phyloP scores from a whole-genome alignment of 352 stramenopile species.

The Halophytophthora batemanensis region DNA sequence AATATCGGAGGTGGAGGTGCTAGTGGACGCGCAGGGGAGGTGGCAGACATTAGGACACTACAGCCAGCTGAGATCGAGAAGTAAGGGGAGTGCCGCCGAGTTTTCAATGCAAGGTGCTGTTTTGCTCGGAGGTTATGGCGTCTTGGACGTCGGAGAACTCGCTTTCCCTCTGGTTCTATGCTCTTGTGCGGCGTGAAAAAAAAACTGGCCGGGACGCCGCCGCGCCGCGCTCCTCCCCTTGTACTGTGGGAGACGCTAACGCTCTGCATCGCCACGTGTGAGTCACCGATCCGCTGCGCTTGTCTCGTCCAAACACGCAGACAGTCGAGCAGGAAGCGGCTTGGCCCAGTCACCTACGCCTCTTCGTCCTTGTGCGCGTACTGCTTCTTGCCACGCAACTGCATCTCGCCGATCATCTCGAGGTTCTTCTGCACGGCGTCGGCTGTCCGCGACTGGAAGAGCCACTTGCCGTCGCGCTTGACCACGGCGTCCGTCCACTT shows the following conservation, averaged over 20 bases:
- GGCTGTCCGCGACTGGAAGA: conserved; percentile 67
- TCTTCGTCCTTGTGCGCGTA: conserved; percentile 69
- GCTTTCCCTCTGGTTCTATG: too few relatives aligned
- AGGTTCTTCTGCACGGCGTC: conserved; percentile 87
- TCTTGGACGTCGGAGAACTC: too few relatives aligned
- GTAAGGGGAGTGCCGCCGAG: too few relatives aligned
- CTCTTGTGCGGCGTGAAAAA: neutral
- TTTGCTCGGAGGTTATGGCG: too few relatives aligned
- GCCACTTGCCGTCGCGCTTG: conserved; percentile 70
- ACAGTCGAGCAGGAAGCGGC: conserved; percentile 3
- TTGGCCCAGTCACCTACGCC: conserved; percentile 12
- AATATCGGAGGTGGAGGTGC: too few relatives aligned
- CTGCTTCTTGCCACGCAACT: conserved; percentile 86
- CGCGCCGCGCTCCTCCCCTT: too few relatives aligned
- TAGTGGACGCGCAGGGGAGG: neutral
- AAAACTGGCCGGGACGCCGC: neutral
- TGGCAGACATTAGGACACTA: too few relatives aligned
- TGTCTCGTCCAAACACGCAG: neutral
- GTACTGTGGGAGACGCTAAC: too few relatives aligned
- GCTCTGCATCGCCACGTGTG: too few relatives aligned
- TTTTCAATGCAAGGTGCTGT: too few relatives aligned
- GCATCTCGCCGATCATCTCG: conserved; percentile 88
- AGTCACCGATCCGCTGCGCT: neutral
- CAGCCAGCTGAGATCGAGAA: too few relatives aligned
- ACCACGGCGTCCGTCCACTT: conserved; percentile 77